These are phyloP conservation scores for Sphagnurus paluster DNA, from an alignment of 1,284 basidiomycete species.

Conservation along the genomic window DNA sequence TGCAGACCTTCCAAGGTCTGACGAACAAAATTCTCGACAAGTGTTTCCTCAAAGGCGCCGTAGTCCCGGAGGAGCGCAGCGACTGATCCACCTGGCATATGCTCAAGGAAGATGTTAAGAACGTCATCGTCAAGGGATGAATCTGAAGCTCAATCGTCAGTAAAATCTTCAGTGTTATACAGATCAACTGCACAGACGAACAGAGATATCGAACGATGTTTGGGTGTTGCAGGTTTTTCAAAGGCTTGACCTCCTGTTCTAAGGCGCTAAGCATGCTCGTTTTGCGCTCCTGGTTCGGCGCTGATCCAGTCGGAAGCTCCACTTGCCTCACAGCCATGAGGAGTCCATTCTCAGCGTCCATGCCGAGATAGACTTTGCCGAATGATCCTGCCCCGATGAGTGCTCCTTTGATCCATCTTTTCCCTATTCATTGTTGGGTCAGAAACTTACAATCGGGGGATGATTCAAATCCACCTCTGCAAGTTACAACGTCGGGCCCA, in stretches of 20 bases:
- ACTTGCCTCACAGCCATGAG: constrained; percentile 86
- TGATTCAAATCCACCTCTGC: no score
- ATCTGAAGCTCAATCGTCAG: neutral
- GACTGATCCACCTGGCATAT: constrained; percentile 81
- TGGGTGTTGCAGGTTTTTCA: constrained; percentile 70
- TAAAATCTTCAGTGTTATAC: no score
- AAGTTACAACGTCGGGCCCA: no score
- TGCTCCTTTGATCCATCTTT: constrained; percentile 82
- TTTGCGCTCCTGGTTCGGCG: constrained; percentile 52
- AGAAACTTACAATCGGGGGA: no score
- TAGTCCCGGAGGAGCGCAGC: constrained; percentile 65
- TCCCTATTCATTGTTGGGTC: no score
- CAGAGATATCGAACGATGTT: constrained; percentile 77
- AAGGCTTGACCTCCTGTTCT: constrained; percentile 62
- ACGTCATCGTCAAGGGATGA: constrained; percentile 1
- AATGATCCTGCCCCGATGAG: constrained; percentile 78
- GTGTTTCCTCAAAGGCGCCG: constrained; percentile 65
- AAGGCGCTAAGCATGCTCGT: constrained; percentile 58
- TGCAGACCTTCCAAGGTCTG: constrained; percentile 78
- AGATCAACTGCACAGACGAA: no score
- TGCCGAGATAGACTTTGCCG: constrained; percentile 72
- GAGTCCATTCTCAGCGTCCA: constrained; percentile 76
- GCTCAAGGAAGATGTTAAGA: constrained; percentile 58
- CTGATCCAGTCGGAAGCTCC: constrained; percentile 57
- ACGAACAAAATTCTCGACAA: constrained; percentile 68